Conservation (phyloP, 495 filamentous ascomycete species). For the Aspergillus baeticus region DNA sequence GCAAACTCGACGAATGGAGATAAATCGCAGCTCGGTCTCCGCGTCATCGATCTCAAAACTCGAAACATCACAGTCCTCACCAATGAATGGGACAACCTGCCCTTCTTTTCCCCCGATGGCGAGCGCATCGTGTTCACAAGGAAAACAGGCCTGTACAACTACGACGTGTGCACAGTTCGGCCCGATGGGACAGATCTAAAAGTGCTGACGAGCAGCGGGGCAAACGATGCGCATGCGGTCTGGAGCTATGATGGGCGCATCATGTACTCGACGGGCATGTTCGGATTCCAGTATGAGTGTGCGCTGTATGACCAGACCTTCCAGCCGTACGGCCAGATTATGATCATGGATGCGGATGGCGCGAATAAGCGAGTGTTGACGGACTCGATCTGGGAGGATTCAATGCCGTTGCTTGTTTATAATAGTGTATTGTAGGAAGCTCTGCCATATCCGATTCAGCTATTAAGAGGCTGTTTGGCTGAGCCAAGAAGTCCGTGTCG, state of each 20-base stretch:
- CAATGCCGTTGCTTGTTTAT: conserved; percentile 25
- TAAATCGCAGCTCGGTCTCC: conserved; percentile 23
- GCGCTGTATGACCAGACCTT: conserved; percentile 34
- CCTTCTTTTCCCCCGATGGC: conserved; percentile 30
- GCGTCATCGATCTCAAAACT: conserved; percentile 29
- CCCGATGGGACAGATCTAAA: conserved; percentile 35
- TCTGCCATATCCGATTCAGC: too few relatives aligned
- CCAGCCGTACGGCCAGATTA: conserved; percentile 36
- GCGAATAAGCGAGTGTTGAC: conserved; percentile 30
- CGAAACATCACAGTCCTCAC: conserved; percentile 24
- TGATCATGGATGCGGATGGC: conserved; percentile 33
- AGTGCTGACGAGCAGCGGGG: conserved; percentile 30
- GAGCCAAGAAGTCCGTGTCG: too few relatives aligned
- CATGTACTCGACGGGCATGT: conserved; percentile 32
- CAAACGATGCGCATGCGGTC: conserved; percentile 44
- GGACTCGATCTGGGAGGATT: conserved; percentile 35
- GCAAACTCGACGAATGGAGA: conserved; percentile 17
- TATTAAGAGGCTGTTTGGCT: too few relatives aligned
- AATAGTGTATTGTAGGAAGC: too few relatives aligned
- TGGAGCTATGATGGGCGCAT: conserved; percentile 40
- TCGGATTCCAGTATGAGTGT: conserved; percentile 33
- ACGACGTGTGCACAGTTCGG: conserved; percentile 37
- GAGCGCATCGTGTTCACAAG: conserved; percentile 32
- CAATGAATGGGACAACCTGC: conserved; percentile 31
- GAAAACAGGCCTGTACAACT: conserved; percentile 27